Evolutionary conservation across 441 rosid species (phyloP).

Genomic region (Erodium texanum): DNA sequence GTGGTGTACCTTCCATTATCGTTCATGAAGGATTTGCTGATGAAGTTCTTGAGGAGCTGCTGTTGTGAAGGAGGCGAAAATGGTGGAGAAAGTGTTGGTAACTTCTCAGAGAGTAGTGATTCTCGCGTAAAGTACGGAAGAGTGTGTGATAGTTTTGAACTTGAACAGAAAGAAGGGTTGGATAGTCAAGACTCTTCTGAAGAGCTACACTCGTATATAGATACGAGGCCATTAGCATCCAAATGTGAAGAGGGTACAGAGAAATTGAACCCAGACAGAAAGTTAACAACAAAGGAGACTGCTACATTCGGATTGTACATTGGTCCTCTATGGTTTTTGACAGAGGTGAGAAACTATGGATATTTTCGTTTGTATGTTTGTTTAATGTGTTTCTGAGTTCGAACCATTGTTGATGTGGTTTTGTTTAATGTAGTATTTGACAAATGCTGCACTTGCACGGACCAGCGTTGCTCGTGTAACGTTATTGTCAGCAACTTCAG

Average conservation of each 20-base stretch:
- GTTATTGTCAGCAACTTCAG: slow-evolving; percentile 88
- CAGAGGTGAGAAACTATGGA: slow-evolving; percentile 58
- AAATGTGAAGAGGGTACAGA: slow-evolving; percentile 50
- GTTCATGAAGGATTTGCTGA: slow-evolving; percentile 75
- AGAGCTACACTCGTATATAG: slow-evolving; percentile 44
- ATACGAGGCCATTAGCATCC: slow-evolving; percentile 53
- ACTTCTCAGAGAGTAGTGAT: slow-evolving; percentile 39
- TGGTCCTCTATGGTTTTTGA: slow-evolving; percentile 94
- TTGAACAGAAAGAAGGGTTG: slow-evolving; percentile 63
- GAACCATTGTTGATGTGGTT: neutral
- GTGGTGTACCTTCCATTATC: slow-evolving; percentile 93
- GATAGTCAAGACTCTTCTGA: slow-evolving; percentile 65
- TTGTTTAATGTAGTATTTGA: slow-evolving; percentile 51
- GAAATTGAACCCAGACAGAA: slow-evolving; percentile 39
- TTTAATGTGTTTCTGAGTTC: neutral
- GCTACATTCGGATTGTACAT: slow-evolving; percentile 75
- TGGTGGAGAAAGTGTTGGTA: slow-evolving; percentile 30
- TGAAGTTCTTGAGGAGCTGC: slow-evolving; percentile 34
- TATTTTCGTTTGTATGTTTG: neutral
- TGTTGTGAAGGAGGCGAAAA: slow-evolving; percentile 45
- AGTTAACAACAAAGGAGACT: slow-evolving; percentile 55
- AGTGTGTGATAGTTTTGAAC: slow-evolving; percentile 46
- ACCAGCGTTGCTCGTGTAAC: slow-evolving; percentile 98
- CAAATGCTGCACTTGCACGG: slow-evolving; percentile 94
- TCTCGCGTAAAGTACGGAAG: no score